A percentile compares a stretch with the other conserved stretches of the same genome.
These are phyloP conservation scores for Miamiensis avidus DNA, from an alignment of 169 alveolate genomes.

Conservation along the genomic window DNA sequence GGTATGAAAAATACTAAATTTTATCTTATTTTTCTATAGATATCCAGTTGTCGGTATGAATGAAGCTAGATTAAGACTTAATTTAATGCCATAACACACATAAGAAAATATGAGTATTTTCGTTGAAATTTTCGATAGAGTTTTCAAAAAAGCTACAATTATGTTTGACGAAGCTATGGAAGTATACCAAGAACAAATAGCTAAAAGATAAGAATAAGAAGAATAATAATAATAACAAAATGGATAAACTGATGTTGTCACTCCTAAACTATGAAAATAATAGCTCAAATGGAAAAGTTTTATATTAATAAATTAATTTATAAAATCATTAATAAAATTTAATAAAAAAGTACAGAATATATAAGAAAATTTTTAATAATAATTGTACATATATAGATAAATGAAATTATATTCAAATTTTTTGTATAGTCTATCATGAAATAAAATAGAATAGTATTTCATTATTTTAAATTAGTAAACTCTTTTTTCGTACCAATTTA, in stretches of 20 bases:
- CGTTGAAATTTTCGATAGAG: conserved; percentile 38
- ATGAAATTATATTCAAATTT: no score
- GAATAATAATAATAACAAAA: background rate
- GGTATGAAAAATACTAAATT: background rate
- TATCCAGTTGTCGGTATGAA: conserved; percentile 45
- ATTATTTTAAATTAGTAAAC: no score
- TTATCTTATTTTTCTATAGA: background rate
- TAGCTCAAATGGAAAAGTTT: no score
- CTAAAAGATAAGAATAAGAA: conserved; percentile 2
- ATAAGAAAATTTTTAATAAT: no score
- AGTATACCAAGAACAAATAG: conserved; percentile 19
- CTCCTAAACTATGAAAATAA: background rate
- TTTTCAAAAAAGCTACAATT: conserved; percentile 28
- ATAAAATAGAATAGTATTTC: no score
- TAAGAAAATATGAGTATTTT: conserved; percentile 44
- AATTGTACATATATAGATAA: no score
- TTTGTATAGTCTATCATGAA: no score
- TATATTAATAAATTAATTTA: no score
- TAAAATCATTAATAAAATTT: no score
- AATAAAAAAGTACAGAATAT: no score
- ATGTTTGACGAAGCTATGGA: conserved; percentile 31
- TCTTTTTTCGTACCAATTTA: background rate
- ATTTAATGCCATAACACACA: conserved; percentile 42
- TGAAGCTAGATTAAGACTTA: conserved; percentile 49
- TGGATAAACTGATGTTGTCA: background rate